These are phyloP conservation scores for Hibiscus trionum DNA, from an alignment of 345 rosid genomes.

Conservation along the genomic window DNA sequence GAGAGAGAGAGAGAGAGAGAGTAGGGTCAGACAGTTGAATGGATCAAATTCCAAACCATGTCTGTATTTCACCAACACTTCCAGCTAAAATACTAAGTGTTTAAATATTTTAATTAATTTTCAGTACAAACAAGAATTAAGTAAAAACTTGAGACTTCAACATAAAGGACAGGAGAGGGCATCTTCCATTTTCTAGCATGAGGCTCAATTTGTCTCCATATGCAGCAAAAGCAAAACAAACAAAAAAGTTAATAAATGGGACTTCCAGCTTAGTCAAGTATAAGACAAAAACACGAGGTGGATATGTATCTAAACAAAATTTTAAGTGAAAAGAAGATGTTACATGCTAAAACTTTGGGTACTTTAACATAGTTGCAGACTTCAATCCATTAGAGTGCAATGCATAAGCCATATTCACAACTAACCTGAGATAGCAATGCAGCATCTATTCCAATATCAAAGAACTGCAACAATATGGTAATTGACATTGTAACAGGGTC, in stretches of 20 bases:
- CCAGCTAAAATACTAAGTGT: background rate
- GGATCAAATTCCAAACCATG: too few relatives aligned
- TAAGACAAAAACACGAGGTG: background rate
- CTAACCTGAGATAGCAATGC: constrained; percentile 83
- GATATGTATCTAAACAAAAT: background rate
- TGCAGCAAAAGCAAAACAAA: background rate
- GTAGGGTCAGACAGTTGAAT: too few relatives aligned
- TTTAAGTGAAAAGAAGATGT: background rate
- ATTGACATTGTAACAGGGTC: constrained; percentile 91
- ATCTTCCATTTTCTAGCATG: background rate
- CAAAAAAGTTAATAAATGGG: too few relatives aligned
- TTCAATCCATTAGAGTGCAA: background rate
- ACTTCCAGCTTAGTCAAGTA: background rate
- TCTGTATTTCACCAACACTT: too few relatives aligned
- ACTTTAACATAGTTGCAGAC: background rate
- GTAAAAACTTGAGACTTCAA: background rate
- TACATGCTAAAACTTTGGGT: background rate
- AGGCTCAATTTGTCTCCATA: background rate
- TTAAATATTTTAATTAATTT: background rate
- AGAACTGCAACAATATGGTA: constrained; percentile 79
- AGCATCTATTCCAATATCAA: constrained; percentile 92
- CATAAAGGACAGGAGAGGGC: background rate
- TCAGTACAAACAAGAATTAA: background rate
- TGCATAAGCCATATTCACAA: constrained; percentile 2
- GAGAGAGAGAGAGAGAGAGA: too few relatives aligned